Evolutionary conservation across 371 early-diverging fungal species (phyloP).

Genomic region (Thermomucor indicae-seudaticae): DNA sequence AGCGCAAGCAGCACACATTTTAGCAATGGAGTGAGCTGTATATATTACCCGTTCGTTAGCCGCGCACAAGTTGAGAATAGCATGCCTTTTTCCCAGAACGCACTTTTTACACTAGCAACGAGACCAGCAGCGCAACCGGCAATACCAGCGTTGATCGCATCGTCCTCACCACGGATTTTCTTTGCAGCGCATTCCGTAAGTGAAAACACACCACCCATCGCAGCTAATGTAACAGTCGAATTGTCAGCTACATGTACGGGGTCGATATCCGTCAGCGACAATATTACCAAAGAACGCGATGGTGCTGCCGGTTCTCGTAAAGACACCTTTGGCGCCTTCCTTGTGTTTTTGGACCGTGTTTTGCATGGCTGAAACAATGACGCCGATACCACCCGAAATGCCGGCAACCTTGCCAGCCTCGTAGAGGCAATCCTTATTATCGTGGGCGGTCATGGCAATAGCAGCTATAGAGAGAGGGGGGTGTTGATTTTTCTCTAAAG

Average conservation of each 20-base stretch:
- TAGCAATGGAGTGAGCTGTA: constrained; percentile 55
- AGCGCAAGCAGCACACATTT: constrained; percentile 57
- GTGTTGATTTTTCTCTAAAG: background rate
- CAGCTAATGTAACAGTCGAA: constrained; percentile 44
- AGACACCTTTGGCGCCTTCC: constrained; percentile 62
- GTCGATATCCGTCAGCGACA: background rate
- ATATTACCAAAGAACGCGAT: constrained; percentile 71
- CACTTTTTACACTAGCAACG: constrained; percentile 65
- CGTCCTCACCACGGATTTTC: constrained; percentile 61
- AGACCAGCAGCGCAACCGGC: constrained; percentile 77
- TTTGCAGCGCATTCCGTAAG: constrained; percentile 60
- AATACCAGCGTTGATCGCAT: constrained; percentile 65
- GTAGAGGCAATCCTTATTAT: constrained; percentile 49
- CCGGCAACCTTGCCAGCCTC: constrained; percentile 52
- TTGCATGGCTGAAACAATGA: constrained; percentile 69
- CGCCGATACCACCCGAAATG: constrained; percentile 63
- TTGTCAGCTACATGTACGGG: background rate
- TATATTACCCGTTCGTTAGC: no score
- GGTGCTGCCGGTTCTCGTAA: constrained; percentile 67
- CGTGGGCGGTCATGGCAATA: constrained; percentile 38
- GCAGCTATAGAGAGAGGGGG: constrained; percentile 13
- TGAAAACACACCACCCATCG: constrained; percentile 78
- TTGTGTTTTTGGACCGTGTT: constrained; percentile 64
- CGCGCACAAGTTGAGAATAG: background rate
- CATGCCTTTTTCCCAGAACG: constrained; percentile 3